Percentiles rank a stretch among this genome's conserved stretches.
These are phyloP conservation scores for Turritis glabra DNA, from an alignment of 345 rosid species.

Conservation along the genomic window DNA sequence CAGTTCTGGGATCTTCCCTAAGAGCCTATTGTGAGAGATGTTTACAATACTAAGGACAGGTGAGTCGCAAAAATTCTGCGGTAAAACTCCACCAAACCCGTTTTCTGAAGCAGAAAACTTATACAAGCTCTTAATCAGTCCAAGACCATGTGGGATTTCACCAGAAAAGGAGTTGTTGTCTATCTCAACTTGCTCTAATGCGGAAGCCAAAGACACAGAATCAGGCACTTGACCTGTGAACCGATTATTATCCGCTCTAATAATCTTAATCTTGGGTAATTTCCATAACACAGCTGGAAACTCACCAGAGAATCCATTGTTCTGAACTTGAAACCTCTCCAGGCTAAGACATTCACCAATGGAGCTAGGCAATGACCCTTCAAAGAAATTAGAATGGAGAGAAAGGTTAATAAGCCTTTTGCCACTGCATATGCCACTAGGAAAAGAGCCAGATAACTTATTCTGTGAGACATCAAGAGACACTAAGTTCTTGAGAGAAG, in stretches of 20 bases:
- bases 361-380: slow-evolving; percentile 62
- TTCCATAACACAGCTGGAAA: slow-evolving; percentile 79
- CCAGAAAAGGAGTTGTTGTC: slow-evolving; percentile 78
- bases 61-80: slow-evolving; percentile 80
- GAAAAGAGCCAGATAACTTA: slow-evolving; percentile 72
- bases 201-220: slow-evolving; percentile 65
- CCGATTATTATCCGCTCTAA: slow-evolving; percentile 77
- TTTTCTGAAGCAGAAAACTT: slow-evolving; percentile 87
- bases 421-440: slow-evolving; percentile 64
- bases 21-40: slow-evolving; percentile 70
- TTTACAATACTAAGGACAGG: slow-evolving; percentile 88
- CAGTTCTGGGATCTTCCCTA: slow-evolving; percentile 77
- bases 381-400: slow-evolving; percentile 73
- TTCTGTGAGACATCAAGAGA: slow-evolving; percentile 86
- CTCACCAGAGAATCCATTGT: slow-evolving; percentile 75
- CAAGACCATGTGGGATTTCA: slow-evolving; percentile 72
- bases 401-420: slow-evolving; percentile 60
- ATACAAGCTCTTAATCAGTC: slow-evolving; percentile 72
- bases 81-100: slow-evolving; percentile 63
- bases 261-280: slow-evolving; percentile 63
- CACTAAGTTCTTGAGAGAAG: slow-evolving; percentile 62
- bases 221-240: slow-evolving; percentile 70
- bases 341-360: slow-evolving; percentile 62
- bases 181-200: slow-evolving; percentile 87
- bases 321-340: slow-evolving; percentile 86